Conservation (phyloP, 2,329 filamentous ascomycete genomes). For the Colletotrichum eleusines region DNA sequence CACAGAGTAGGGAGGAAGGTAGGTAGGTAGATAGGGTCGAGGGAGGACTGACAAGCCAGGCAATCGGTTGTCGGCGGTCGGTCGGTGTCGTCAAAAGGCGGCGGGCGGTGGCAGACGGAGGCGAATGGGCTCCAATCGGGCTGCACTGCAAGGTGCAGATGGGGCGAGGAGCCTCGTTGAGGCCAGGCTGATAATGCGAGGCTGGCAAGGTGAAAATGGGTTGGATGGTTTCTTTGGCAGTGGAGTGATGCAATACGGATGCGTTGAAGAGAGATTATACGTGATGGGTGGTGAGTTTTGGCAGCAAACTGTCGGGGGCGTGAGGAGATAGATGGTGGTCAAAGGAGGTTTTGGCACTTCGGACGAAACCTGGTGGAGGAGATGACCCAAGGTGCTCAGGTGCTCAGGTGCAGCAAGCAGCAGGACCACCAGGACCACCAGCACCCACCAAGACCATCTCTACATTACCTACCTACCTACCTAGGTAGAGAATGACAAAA, state of each 20-base stretch:
- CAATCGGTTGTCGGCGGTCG: slow-evolving; percentile 25
- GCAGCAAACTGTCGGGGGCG: slow-evolving; percentile 34
- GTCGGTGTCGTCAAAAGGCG: not conserved
- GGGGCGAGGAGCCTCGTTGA: slow-evolving; percentile 7
- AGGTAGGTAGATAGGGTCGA: slow-evolving; percentile 18
- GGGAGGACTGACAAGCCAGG: slow-evolving; percentile 18
- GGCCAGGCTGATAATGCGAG: slow-evolving; percentile 12
- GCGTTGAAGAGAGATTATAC: slow-evolving; percentile 23
- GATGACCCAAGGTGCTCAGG: slow-evolving; percentile 28
- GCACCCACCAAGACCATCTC: too few relatives aligned
- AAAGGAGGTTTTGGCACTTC: slow-evolving; percentile 41
- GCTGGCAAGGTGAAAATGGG: slow-evolving; percentile 9
- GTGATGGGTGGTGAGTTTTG: slow-evolving; percentile 34
- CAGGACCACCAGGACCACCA: not conserved
- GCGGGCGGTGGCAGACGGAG: slow-evolving; percentile 6
- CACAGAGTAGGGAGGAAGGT: not conserved
- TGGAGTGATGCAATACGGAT: slow-evolving; percentile 29
- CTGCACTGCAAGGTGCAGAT: slow-evolving; percentile 30
- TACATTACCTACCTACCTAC: not conserved
- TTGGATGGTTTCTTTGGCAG: slow-evolving; percentile 7
- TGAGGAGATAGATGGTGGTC: slow-evolving; percentile 34
- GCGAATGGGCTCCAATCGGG: slow-evolving; percentile 38
- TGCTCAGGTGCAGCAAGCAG: not conserved
- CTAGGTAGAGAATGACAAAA: too few relatives aligned
- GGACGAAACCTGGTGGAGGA: slow-evolving; percentile 41